These are phyloP conservation scores for Magnolia officinalis DNA, from an alignment of 164 flowering plant species.

Conservation along the genomic window DNA sequence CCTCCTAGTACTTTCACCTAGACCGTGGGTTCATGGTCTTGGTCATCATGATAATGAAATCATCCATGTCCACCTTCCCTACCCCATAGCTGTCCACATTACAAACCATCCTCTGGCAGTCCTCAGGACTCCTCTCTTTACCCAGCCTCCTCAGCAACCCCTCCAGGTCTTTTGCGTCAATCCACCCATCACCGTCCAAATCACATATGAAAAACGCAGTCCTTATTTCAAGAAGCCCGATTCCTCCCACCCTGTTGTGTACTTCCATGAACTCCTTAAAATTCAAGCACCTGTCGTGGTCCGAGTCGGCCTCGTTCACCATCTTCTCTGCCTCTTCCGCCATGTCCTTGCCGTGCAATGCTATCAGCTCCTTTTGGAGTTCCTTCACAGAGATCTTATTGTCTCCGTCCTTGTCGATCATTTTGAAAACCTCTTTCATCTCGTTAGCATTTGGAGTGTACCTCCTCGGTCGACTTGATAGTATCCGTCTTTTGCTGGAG, in stretches of 20 bases:
- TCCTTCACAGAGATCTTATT: slow-evolving; percentile 72
- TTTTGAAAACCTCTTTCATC: slow-evolving; percentile 59
- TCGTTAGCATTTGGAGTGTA: slow-evolving; percentile 45
- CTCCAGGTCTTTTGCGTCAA: slow-evolving; percentile 60
- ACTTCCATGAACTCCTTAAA: slow-evolving; percentile 75
- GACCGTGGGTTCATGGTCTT: slow-evolving; percentile 23
- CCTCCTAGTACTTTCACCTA: background rate
- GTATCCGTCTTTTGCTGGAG: background rate
- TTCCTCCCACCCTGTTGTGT: slow-evolving; percentile 43
- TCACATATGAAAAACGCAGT: slow-evolving; percentile 65
- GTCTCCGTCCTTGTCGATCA: slow-evolving; percentile 61
- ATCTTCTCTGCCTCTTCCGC: slow-evolving; percentile 44
- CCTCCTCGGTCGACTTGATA: background rate
- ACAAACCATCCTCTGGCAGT: slow-evolving; percentile 58
- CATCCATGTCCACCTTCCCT: slow-evolving; percentile 63
- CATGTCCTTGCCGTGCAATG: slow-evolving; percentile 35
- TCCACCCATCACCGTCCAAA: slow-evolving; percentile 64
- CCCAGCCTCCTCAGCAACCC: slow-evolving; percentile 54
- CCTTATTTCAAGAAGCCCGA: slow-evolving; percentile 46
- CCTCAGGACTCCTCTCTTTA: slow-evolving; percentile 56
- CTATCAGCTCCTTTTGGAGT: slow-evolving; percentile 44
- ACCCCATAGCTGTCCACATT: slow-evolving; percentile 67
- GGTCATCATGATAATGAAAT: slow-evolving; percentile 84
- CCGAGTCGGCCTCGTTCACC: slow-evolving; percentile 56
- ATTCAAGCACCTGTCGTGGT: slow-evolving; percentile 70